phyloP scores from a whole-genome alignment of 179 eudicot genomes.

The Silene vulgaris region DNA sequence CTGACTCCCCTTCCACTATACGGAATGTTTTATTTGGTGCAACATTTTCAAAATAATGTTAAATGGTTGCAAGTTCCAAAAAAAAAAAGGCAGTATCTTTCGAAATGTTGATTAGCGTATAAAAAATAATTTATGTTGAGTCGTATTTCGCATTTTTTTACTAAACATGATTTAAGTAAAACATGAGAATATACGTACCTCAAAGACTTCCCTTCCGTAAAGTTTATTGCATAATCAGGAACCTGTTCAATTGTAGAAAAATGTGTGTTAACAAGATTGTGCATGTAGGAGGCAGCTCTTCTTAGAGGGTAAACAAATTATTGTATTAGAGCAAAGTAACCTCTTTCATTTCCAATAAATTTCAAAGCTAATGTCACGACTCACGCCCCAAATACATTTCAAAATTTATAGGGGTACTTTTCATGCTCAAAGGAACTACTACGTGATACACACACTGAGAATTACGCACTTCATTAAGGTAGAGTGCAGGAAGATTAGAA shows the following conservation, averaged over 20 bases:
- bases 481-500: not conserved
- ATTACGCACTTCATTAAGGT: not conserved
- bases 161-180: not conserved
- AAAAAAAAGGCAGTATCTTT: not conserved
- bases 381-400: no score
- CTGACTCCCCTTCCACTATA: no score
- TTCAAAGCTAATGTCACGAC: no score
- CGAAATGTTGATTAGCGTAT: not conserved
- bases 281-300: conserved; percentile 7
- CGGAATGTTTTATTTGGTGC: no score
- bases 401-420: not conserved
- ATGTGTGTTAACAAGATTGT: not conserved
- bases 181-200: conserved; percentile 22
- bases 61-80: not conserved
- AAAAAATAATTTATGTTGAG: no score
- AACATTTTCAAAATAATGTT: not conserved
- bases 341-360: no score
- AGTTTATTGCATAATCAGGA: conserved; percentile 50
- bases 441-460: not conserved
- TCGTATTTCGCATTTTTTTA: not conserved
- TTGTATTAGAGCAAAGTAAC: no score
- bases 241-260: conserved; percentile 30
- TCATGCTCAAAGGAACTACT: not conserved
- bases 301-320: not conserved
- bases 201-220: conserved; percentile 33